Percentiles rank a stretch among this genome's conserved stretches.
These are phyloP conservation scores for Blastocystis hominis DNA, from an alignment of 352 stramenopile species.

Conservation along the genomic window DNA sequence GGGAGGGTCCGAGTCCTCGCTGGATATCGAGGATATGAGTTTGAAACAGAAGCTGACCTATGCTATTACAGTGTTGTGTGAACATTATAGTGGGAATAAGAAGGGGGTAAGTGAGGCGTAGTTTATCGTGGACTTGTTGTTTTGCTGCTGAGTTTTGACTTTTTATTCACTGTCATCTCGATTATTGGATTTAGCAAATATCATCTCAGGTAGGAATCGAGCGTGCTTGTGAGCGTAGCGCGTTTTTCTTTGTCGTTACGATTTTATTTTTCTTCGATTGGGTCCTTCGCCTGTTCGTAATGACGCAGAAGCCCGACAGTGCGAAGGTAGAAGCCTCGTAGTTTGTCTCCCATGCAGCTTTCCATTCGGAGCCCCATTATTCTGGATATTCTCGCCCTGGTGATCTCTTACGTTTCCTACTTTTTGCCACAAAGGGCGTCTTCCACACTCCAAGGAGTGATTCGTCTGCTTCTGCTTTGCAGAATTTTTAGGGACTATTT, in stretches of 20 bases:
- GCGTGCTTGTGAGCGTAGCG: not conserved
- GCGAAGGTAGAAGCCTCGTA: not conserved
- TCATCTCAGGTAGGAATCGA: not conserved
- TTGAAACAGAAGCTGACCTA: not conserved
- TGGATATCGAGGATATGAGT: not conserved
- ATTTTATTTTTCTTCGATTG: conserved; percentile 24
- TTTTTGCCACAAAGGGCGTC: not conserved
- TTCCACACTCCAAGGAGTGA: not conserved
- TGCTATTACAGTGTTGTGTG: not conserved
- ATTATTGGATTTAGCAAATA: conserved; percentile 33
- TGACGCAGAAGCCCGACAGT: not conserved
- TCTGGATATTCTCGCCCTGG: not conserved
- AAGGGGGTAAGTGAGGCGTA: not conserved
- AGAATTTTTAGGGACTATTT: conserved; percentile 17
- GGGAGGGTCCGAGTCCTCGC: not conserved
- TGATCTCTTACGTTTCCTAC: not conserved
- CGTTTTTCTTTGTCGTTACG: not conserved
- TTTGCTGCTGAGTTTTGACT: not conserved
- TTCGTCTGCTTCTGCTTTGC: not conserved
- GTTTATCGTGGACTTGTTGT: conserved; percentile 4
- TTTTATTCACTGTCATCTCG: not conserved
- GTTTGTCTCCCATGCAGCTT: not conserved
- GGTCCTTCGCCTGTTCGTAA: not conserved
- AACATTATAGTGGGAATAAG: not conserved
- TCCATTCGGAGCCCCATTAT: not conserved